Evolutionary conservation across 108 stramenopile species (phyloP).

Genomic region (Asterionellopsis glacialis): DNA sequence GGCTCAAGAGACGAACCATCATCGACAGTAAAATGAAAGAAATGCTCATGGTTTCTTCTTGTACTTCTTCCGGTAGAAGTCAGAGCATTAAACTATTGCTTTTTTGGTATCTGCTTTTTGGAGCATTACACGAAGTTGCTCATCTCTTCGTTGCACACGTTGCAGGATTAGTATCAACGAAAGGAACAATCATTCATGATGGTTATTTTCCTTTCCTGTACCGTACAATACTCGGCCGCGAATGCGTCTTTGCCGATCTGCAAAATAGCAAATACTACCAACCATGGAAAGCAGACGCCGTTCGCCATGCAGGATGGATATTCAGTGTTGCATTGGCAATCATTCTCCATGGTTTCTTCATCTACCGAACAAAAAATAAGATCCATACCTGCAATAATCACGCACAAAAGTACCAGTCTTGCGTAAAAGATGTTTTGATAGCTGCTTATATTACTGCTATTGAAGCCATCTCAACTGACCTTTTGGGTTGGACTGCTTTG

Average conservation of each 20-base stretch:
- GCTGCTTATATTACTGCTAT: constrained; percentile 53
- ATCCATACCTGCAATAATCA: no score
- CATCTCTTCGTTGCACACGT: constrained; percentile 34
- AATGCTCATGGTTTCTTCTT: no score
- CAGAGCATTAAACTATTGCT: constrained; percentile 3
- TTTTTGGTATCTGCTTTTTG: constrained; percentile 46
- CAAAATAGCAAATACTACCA: no score
- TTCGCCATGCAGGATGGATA: constrained; percentile 61
- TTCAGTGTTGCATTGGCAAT: constrained; percentile 39
- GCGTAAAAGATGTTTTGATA: no score
- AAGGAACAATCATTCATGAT: constrained; percentile 7
- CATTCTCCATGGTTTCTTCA: constrained; percentile 3
- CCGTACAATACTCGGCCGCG: constrained; percentile 21
- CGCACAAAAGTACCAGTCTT: no score
- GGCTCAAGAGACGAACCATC: no score
- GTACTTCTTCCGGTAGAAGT: no score
- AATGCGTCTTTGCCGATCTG: background rate
- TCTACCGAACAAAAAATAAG: no score
- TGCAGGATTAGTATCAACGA: constrained; percentile 3
- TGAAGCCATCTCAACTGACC: constrained; percentile 62
- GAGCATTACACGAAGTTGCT: constrained; percentile 50
- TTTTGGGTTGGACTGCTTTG: constrained; percentile 32
- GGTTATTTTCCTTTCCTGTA: constrained; percentile 9
- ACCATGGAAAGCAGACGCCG: background rate
- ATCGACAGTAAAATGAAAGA: no score